Conservation (phyloP, 495 filamentous ascomycete genomes). For the Poronia punctata region DNA sequence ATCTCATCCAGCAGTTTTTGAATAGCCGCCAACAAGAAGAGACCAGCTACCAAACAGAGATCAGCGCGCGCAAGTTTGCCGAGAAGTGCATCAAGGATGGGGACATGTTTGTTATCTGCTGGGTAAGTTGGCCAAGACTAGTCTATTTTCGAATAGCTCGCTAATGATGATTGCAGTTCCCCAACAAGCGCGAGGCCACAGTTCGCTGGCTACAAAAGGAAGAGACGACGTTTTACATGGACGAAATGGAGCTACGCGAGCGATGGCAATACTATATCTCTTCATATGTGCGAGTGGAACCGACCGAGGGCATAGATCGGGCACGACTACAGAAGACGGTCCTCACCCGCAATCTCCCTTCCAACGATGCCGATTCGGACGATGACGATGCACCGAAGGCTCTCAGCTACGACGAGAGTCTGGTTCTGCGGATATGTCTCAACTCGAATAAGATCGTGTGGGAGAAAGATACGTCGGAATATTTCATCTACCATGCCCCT, state of each 20-base stretch:
- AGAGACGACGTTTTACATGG: conserved; percentile 70
- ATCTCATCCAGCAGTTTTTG: conserved; percentile 76
- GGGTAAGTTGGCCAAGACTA: conserved; percentile 49
- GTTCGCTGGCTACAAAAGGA: conserved; percentile 70
- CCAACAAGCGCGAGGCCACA: conserved; percentile 50
- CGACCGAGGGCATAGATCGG: conserved; percentile 75
- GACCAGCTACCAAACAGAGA: conserved; percentile 77
- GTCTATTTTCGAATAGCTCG: conserved; percentile 8
- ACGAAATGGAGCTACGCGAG: conserved; percentile 51
- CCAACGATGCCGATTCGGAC: conserved; percentile 38
- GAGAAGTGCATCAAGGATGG: conserved; percentile 81
- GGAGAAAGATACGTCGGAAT: conserved; percentile 56
- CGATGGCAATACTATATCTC: conserved; percentile 91
- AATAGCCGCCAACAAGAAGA: conserved; percentile 70
- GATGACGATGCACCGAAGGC: conserved; percentile 45
- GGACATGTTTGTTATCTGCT: conserved; percentile 81
- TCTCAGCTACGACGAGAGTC: conserved; percentile 61
- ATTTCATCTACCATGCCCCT: conserved; percentile 39
- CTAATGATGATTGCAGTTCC: conserved; percentile 37
- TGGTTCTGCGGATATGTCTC: conserved; percentile 71
- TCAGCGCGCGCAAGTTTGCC: conserved; percentile 78
- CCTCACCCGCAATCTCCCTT: conserved; percentile 68
- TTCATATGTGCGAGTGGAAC: conserved; percentile 77
- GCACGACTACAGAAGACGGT: conserved; percentile 57
- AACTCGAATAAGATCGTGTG: conserved; percentile 78